A percentile compares a stretch with the other conserved stretches of the same genome.
Evolutionary conservation across 441 rosid species (phyloP).

Genomic region (Populus tomentosa): DNA sequence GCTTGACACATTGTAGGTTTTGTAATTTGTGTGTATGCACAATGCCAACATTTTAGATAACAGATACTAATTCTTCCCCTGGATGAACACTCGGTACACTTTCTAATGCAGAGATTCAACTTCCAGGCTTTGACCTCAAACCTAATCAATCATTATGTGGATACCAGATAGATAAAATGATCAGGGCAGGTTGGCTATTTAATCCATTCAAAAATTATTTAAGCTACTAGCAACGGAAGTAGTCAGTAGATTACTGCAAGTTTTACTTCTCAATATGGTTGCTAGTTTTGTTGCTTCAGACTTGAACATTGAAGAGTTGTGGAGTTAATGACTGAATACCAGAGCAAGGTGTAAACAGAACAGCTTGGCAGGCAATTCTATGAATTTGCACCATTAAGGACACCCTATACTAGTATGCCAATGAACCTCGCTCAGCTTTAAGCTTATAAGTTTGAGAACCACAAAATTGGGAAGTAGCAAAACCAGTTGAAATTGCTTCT

Average conservation of each 20-base stretch:
- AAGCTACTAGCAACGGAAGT: background rate
- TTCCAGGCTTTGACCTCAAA: background rate
- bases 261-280: background rate
- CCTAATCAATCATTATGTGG: background rate
- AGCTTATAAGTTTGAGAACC: background rate
- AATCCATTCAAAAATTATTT: background rate
- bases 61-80: background rate
- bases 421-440: background rate
- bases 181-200: background rate
- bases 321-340: background rate
- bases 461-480: background rate
- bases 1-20: background rate
- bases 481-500: background rate
- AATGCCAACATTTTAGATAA: background rate
- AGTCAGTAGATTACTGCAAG: background rate
- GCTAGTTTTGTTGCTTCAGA: background rate
- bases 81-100: background rate
- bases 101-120: background rate
- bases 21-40: background rate
- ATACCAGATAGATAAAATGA: background rate
- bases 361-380: background rate
- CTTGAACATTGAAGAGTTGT: background rate
- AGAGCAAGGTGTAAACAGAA: background rate
- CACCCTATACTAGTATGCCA: background rate
- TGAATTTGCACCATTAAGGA: background rate